Base-by-base conservation (phyloP, 225 moss, liverwort and hornwort genomes). In the Bryoerythrophyllum caledonicum region DNA sequence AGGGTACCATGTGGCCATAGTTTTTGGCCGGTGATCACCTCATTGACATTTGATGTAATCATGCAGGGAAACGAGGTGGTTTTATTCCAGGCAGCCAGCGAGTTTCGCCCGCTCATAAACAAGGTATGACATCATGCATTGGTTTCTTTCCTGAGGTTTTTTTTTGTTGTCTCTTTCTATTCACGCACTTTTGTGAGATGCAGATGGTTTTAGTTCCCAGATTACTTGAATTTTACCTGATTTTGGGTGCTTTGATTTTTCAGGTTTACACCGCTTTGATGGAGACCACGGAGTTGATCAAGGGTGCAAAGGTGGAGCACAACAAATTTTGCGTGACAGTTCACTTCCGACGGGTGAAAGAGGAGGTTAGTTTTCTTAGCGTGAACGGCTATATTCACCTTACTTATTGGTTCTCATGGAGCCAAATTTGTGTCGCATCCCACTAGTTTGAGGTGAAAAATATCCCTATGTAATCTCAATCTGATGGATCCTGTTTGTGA, bases 271-370 rank as follows among this genome's bases (percentile, higher is more conserved):
- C 80, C 70, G 76, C 78, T 43, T 79, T 97, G 91, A 89, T 81
- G 60, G 91, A 92, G 46, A 86, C 78, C 44, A 83, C 89, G 25
- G 76, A 73, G 48, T 75, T 10, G 28, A 86, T 92, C 43, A 88
- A 94, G 23, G 96, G 96, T 38, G 87, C 96, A 5, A 89, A 63
- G 72, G 92, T 97, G 67, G 96, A 97, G 79, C 83, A 97, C 71
- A 97, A 97, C 85, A 91, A 84, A 71, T 94, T 85, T 70, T 97
- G 96, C 77, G 92, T 92, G 17, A 87, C 94, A 32, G 90, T 97
- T 24, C 94, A 97, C 82, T 97, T 97, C 78, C 91, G 96, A 63
- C 87, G 96, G 24, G 96, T 97, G 48, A 90, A 82, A 56, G 96
- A 97, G 68, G 92, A 94, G 96, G 96, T 96, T 86, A n/a, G 17